Conservation (phyloP, 257 asterid species). For the Agastache rugosa region DNA sequence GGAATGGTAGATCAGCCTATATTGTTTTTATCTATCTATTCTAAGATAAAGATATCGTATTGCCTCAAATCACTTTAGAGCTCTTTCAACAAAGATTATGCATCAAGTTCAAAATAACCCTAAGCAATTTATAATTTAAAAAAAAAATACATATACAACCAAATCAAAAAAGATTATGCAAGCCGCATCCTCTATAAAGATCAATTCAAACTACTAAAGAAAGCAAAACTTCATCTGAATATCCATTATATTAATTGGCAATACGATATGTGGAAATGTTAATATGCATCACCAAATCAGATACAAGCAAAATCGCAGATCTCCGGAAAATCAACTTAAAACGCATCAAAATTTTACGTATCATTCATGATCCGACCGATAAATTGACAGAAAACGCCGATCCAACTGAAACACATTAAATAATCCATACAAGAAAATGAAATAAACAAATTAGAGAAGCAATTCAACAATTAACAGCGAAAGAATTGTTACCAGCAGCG, state of each 20-base stretch:
- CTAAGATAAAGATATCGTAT: not conserved
- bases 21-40: too few species aligned
- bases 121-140: not conserved
- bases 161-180: not conserved
- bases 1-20: too few species aligned
- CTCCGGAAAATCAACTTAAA: constrained; percentile 1
- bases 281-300: not conserved
- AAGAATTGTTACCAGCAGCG: constrained; percentile 67
- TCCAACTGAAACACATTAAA: constrained; percentile 2
- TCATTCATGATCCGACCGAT: constrained; percentile 13
- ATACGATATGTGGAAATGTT: not conserved
- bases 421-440: not conserved
- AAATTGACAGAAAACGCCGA: constrained; percentile 12
- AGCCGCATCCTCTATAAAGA: not conserved
- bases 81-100: not conserved
- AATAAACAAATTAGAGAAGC: not conserved
- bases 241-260: not conserved
- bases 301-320: constrained; percentile 18
- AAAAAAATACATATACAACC: not conserved
- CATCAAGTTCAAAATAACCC: not conserved
- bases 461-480: constrained; percentile 29
- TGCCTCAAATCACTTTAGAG: constrained; percentile 12
- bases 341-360: not conserved
- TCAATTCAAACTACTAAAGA: not conserved
- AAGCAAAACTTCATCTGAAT: not conserved